Base-by-base conservation (phyloP, 768 basidiomycete species). In the Rhodotorula kratochvilovae region DNA sequence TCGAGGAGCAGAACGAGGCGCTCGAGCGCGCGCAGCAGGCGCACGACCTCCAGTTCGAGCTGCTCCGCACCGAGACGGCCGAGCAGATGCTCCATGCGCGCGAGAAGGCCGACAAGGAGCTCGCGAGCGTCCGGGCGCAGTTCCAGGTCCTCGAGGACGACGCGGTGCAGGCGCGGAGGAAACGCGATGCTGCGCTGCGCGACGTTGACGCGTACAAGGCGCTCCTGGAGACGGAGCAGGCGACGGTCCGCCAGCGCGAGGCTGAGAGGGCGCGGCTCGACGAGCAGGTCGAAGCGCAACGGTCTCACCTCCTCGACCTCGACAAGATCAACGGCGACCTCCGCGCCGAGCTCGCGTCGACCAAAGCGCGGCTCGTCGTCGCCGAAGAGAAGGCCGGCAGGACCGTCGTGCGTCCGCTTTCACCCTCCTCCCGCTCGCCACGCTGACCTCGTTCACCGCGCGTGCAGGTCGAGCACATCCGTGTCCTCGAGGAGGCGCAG, bases 91-190 rank as follows among this genome's bases (percentile, higher is more conserved):
- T 76, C 1, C 58, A 48, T 17, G 71, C 67, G 13, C 46, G 66
- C 11, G 76, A 96, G 91, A 84, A 82, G 54, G 81, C 91, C 59
- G 91, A 94, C 74, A 87, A 89, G 50, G 89, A 93, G 79, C 81
- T 95, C n/a, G 79, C 83, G 0, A 81, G 85, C 31, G 85, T 89
- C 12, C 89, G 90, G 76, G 83, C 85, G 46, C 91, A 91, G 76
- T 89, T 88, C 70, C 86, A 89, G 67, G 88, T 89, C 67, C 89
- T 92, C 66, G 95, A 99, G 80, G 95, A 98, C 78, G 85, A 88
- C 0, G 85, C 91, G 2, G 84, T 96, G 12, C 87, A 90, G 75
- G 84, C 90, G 61, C 90, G 97, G 80, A 85, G 90, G 42, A 92
- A 93, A 67, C 87, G 90, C 78, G 87, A 86, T 19, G 83, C 87